Percentiles rank a stretch among this genome's conserved stretches.
phyloP scores from a whole-genome alignment of 768 basidiomycete species.

The Cystofilobasidium capitatum region DNA sequence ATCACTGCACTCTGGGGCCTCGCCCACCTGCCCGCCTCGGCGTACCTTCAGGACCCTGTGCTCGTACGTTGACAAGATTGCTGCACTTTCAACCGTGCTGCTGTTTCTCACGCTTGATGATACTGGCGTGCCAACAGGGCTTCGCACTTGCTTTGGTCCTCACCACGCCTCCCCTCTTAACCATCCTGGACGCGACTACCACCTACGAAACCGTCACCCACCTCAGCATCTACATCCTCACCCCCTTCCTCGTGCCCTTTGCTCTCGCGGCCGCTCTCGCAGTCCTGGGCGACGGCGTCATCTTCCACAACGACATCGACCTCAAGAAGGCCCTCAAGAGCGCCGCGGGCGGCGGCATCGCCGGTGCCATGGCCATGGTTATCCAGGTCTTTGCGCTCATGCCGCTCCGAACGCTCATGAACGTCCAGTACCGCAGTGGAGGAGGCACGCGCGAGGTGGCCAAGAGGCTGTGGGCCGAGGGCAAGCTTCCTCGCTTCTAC shows the following conservation, averaged over 20 bases:
- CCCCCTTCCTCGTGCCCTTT: slow-evolving; percentile 20
- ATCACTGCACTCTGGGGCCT: neutral
- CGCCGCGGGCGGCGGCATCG: slow-evolving; percentile 81
- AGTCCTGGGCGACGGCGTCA: slow-evolving; percentile 18
- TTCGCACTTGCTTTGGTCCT: slow-evolving; percentile 12
- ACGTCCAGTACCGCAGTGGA: slow-evolving; percentile 68
- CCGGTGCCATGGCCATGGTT: slow-evolving; percentile 85
- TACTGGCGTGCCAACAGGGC: neutral
- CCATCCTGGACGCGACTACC: neutral
- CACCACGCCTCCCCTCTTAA: slow-evolving; percentile 16
- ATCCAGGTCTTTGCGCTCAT: slow-evolving; percentile 84
- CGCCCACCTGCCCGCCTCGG: neutral
- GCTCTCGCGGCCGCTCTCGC: slow-evolving; percentile 19
- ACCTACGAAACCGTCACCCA: slow-evolving; percentile 17
- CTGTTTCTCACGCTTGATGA: neutral
- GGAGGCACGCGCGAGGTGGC: slow-evolving; percentile 58
- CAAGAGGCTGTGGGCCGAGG: slow-evolving; percentile 61
- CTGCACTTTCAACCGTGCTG: neutral
- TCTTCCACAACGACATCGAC: slow-evolving; percentile 56
- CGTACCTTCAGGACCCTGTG: slow-evolving; percentile 8
- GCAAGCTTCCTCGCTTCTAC: slow-evolving; percentile 75
- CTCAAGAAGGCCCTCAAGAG: slow-evolving; percentile 61
- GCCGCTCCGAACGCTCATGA: slow-evolving; percentile 85
- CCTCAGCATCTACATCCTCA: slow-evolving; percentile 11
- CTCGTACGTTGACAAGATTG: slow-evolving; percentile 4